Evolutionary conservation across 2,329 filamentous ascomycete genomes (phyloP), one percentile per base, ranked within the genome.

Genomic region (Colletotrichum incanum): DNA sequence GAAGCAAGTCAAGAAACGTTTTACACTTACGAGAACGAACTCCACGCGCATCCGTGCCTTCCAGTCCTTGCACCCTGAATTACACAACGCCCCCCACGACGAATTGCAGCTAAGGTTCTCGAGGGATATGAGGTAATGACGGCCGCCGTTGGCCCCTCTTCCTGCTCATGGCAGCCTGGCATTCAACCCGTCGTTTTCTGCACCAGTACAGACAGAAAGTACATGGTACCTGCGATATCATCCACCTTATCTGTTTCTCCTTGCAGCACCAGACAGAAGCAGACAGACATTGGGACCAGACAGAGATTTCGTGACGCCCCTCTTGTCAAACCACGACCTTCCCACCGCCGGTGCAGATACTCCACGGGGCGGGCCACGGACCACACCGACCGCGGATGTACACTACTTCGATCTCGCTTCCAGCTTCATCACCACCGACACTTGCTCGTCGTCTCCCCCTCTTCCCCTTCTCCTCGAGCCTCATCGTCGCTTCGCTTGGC

Each of bases 401-500:
- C n/a, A n/a, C n/a, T n/a, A 39, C 18, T 28, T 37, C n/a, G 9
- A 34, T 56, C 56, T 56, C 50, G 26, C 23, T 37, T 56, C 37
- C 52, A 28, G 47, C 16, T 43, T 37, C 60, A 28, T 65, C 31
- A 37, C 37, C 47, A 52, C 23, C 54, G 52, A 47, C 50, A 45
- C 54, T 37, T 50, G 5, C 12, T 43, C 41, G n/a, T 26, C 45
- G 55, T 59, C 14, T 62, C n/a, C n/a, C n/a, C n/a, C n/a, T n/a
- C n/a, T 62, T 3, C 62, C 67, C 54, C 67, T 62, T 56, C 68
- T 62, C 56, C 28, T 28, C n/a, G 28, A 12, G n/a, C 5, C 23
- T 50, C 31, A 52, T 62, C 31, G n/a, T 39, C 45, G 9, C 34
- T 62, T 28, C 31, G 26, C 34, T 34, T 49, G 14, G n/a, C n/a